A percentile compares a stretch with the other conserved stretches of the same genome.
Evolutionary conservation across 306 rosid genomes (phyloP).

Genomic region (Ormosia emarginata): DNA sequence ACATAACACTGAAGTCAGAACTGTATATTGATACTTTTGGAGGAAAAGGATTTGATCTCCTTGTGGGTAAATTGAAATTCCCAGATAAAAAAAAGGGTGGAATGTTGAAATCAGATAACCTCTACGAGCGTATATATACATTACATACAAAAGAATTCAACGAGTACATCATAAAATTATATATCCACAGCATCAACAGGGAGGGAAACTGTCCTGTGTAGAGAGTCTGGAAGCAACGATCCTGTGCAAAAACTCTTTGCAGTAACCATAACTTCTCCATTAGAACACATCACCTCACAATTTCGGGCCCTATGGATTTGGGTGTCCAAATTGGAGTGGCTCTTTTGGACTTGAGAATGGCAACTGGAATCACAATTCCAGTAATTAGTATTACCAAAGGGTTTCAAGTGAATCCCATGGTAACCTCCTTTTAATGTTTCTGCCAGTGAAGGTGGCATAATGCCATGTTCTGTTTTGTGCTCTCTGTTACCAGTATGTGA

Average conservation of each 20-base stretch:
- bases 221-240: conserved; percentile 48
- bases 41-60: neutral
- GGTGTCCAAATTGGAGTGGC: conserved; percentile 44
- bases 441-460: conserved; percentile 28
- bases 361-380: conserved; percentile 20
- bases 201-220: conserved; percentile 71
- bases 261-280: conserved; percentile 23
- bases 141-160: conserved; percentile 48
- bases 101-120: conserved; percentile 23
- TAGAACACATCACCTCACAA: conserved; percentile 39
- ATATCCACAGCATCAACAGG: conserved; percentile 80
- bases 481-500: conserved; percentile 24
- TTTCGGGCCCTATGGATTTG: conserved; percentile 37
- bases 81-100: conserved; percentile 3
- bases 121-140: conserved; percentile 25
- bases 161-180: conserved; percentile 34
- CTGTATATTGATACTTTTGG: neutral
- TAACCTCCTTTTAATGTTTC: conserved; percentile 23
- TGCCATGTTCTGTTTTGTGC: conserved; percentile 22
- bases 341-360: conserved; percentile 27
- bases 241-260: conserved; percentile 38
- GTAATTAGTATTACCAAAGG: conserved; percentile 13
- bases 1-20: neutral
- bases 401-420: conserved; percentile 23
- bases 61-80: conserved; percentile 1